phyloP scores from a whole-genome alignment of 345 rosid species.

The Erucastrum elatum region DNA sequence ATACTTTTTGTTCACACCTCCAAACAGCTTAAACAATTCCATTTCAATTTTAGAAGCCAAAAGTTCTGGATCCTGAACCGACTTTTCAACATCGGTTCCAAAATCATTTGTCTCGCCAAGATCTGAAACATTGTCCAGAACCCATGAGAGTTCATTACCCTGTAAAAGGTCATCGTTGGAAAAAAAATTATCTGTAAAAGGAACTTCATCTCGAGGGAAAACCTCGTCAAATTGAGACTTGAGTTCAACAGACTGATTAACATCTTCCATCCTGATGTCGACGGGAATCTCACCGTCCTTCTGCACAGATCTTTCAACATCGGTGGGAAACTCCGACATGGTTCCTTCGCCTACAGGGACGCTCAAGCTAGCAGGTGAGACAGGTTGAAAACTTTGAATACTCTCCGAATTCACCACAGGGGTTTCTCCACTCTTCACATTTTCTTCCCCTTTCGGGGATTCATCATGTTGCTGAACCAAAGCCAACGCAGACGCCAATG shows the following conservation, averaged over 20 bases:
- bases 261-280: conserved; percentile 29
- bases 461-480: conserved; percentile 53
- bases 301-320: conserved; percentile 31
- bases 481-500: conserved; percentile 76
- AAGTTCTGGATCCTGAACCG: conserved; percentile 45
- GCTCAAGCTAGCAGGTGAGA: conserved; percentile 25
- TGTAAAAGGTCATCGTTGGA: conserved; percentile 91
- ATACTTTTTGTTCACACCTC: conserved; percentile 96
- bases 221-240: conserved; percentile 46
- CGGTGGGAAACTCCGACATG: conserved; percentile 26
- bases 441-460: conserved; percentile 37
- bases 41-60: conserved; percentile 78
- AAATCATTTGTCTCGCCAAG: conserved; percentile 39
- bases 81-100: conserved; percentile 36
- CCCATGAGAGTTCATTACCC: conserved; percentile 95
- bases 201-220: conserved; percentile 60
- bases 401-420: conserved; percentile 31
- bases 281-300: conserved; percentile 28
- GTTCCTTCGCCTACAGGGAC: conserved; percentile 29
- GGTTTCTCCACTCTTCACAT: conserved; percentile 39
- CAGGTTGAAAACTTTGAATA: conserved; percentile 36
- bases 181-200: conserved; percentile 71
- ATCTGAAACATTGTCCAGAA: conserved; percentile 59
- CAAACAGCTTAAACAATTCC: conserved; percentile 81
- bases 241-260: conserved; percentile 37